Base-by-base conservation (phyloP, 148 eudicot genomes). In the Rhododendron griersonianum region DNA sequence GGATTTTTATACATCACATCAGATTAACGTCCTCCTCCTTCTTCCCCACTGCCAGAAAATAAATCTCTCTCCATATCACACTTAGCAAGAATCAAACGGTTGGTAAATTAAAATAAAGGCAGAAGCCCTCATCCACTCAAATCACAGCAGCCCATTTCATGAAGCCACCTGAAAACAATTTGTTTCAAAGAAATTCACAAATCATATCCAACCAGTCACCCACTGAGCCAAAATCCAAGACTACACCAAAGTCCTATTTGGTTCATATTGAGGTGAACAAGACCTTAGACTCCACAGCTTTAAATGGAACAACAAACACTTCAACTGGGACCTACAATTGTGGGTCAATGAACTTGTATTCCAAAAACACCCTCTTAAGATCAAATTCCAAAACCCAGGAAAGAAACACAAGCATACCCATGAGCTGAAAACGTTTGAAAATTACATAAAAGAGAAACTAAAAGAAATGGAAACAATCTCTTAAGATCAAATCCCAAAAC, bases 131-230 rank as follows among this genome's bases (percentile, higher is more conserved):
- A 2, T 21, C 37, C 41, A 81, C 18, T 55, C 45, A n/a, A 51
- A 55, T 55, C 69, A 30, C 73, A 55, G 14, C 5, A 63, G 18
- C 19, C 50, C 83, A 55, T 33, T 80, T 81, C 82, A 44, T 51
- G 13, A 53, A 81, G 7, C 77, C 39, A 41, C 11, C 85, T 63
- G 10, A 39, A 44, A 65, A 7, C n/a, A 14, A 39, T 19, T 19
- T 83, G 48, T 4, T 51, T 81, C n/a, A 39, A 39, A 21, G 19
- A 59, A 59, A 81, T 81, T 59, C 84, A 81, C 50, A 81, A n/a
- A 30, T n/a, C 33, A 51, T 30, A 80, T 48, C 61, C 11, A 80
- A 80, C 28, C 15, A 80, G 11, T 30, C 61, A 80, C 59, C 83
- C 47, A 21, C 77, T n/a, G n/a, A 61, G 33, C 50, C 13, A 16